These are phyloP conservation scores for Schwanniomyces pseudopolymorphus DNA, from an alignment of 805 yeast genomes.

Conservation along the genomic window DNA sequence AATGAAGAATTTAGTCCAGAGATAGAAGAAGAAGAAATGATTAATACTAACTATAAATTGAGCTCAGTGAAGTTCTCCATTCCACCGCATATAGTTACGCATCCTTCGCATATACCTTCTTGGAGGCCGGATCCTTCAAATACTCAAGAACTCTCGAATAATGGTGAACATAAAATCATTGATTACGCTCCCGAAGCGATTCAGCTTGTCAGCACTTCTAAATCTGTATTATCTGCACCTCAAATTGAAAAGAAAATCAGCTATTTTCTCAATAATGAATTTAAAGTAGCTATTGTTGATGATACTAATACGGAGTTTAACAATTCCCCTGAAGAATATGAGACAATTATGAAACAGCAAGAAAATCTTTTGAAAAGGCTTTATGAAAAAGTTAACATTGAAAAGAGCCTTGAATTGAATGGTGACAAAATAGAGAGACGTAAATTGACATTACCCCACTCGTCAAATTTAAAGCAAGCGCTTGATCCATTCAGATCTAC, in stretches of 20 bases:
- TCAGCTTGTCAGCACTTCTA: constrained; percentile 16
- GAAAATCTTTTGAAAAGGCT: constrained; percentile 46
- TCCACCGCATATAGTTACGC: constrained; percentile 37
- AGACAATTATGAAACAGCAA: constrained; percentile 56
- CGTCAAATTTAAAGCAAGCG: constrained; percentile 36
- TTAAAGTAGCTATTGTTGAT: constrained; percentile 37
- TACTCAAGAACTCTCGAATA: constrained; percentile 2
- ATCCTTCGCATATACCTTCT: constrained; percentile 44
- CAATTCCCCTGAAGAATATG: constrained; percentile 54
- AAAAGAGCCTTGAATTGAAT: constrained; percentile 38
- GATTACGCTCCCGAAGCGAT: constrained; percentile 30
- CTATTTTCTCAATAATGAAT: constrained; percentile 25
- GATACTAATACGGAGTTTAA: constrained; percentile 32
- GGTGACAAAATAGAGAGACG: constrained; percentile 51
- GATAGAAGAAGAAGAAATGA: constrained; percentile 3
- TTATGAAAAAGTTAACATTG: constrained; percentile 34
- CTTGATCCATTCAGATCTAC: constrained; percentile 48
- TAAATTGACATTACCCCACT: constrained; percentile 45
- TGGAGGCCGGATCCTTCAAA: constrained; percentile 33
- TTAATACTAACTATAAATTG: constrained; percentile 21
- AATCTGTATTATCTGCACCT: constrained; percentile 20
- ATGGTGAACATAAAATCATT: constrained; percentile 16
- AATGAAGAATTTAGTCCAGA: constrained; percentile 2
- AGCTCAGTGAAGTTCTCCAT: constrained; percentile 30
- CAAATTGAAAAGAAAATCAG: constrained; percentile 24